phyloP scores from a whole-genome alignment of 495 filamentous ascomycete genomes.

The Stereocaulon alpinum region DNA sequence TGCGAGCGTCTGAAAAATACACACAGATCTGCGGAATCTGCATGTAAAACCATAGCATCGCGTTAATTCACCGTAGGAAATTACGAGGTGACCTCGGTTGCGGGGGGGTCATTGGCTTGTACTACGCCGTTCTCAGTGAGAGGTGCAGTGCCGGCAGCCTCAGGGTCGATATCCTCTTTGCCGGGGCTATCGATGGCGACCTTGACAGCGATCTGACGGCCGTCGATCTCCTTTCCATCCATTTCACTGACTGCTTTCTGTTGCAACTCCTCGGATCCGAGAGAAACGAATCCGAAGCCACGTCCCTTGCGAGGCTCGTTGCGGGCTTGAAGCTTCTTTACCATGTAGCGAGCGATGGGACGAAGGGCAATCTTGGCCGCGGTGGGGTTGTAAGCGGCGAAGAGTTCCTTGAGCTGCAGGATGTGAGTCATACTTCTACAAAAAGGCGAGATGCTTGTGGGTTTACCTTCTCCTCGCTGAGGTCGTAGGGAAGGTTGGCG shows the following conservation, averaged over 20 bases:
- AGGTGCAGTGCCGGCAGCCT: slow-evolving; percentile 30
- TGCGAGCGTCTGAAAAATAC: slow-evolving; percentile 7
- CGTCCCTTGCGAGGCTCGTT: slow-evolving; percentile 98
- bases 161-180: slow-evolving; percentile 83
- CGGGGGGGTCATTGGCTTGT: slow-evolving; percentile 33
- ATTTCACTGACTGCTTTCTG: slow-evolving; percentile 94
- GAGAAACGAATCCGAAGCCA: slow-evolving; percentile 95
- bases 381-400: slow-evolving; percentile 74
- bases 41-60: slow-evolving; percentile 1
- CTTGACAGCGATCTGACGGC: slow-evolving; percentile 98
- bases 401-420: slow-evolving; percentile 86
- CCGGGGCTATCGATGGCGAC: slow-evolving; percentile 98
- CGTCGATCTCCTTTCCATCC: slow-evolving; percentile 98
- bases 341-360: slow-evolving; percentile 98
- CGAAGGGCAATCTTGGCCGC: slow-evolving; percentile 97
- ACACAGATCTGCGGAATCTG: neutral
- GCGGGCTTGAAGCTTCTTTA: slow-evolving; percentile 97
- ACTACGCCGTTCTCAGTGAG: slow-evolving; percentile 31
- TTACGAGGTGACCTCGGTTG: slow-evolving; percentile 28
- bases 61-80: slow-evolving; percentile 21
- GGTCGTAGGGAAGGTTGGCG: slow-evolving; percentile 94
- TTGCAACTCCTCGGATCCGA: slow-evolving; percentile 89
- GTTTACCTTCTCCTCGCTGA: slow-evolving; percentile 89
- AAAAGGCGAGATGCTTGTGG: neutral
- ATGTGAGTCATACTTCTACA: slow-evolving; percentile 31